Evolutionary conservation across 495 filamentous ascomycete genomes (phyloP).

Genomic region (Lepraria neglecta): DNA sequence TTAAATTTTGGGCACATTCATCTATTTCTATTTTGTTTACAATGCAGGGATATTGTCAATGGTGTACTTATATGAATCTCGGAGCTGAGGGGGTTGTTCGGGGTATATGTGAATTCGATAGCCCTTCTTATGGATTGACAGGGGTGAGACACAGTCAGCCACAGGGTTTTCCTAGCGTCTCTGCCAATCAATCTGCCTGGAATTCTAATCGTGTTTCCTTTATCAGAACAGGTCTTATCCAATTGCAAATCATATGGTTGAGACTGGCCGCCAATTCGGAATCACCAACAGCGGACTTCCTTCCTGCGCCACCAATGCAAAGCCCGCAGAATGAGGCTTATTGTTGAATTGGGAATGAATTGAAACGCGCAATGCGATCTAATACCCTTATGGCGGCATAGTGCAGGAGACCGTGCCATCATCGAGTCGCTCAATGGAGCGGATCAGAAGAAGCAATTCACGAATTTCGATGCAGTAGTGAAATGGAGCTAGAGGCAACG

Average conservation of each 20-base stretch:
- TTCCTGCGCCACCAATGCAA: neutral
- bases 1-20: neutral
- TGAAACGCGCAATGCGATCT: slow-evolving; percentile 2
- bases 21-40: neutral
- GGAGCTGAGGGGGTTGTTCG: slow-evolving; percentile 1
- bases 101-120: neutral
- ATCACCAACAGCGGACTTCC: slow-evolving; percentile 2
- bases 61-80: neutral
- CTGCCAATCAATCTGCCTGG: neutral
- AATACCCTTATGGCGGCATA: slow-evolving; percentile 2
- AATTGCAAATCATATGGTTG: neutral
- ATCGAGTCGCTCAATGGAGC: slow-evolving; percentile 5
- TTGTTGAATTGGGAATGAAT: slow-evolving; percentile 3
- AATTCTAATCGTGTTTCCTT: neutral
- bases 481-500: slow-evolving; percentile 15
- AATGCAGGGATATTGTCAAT: neutral
- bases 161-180: neutral
- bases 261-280: neutral
- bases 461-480: neutral
- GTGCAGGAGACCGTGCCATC: slow-evolving; percentile 1
- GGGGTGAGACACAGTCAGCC: slow-evolving; percentile 12
- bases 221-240: neutral
- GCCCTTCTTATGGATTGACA: slow-evolving; percentile 2
- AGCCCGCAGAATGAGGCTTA: slow-evolving; percentile 1
- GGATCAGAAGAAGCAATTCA: slow-evolving; percentile 2